Percentiles rank a stretch among this genome's conserved stretches.
Evolutionary conservation across 75 land plant species (phyloP).

Genomic region (Selaginella moellendorffii): DNA sequence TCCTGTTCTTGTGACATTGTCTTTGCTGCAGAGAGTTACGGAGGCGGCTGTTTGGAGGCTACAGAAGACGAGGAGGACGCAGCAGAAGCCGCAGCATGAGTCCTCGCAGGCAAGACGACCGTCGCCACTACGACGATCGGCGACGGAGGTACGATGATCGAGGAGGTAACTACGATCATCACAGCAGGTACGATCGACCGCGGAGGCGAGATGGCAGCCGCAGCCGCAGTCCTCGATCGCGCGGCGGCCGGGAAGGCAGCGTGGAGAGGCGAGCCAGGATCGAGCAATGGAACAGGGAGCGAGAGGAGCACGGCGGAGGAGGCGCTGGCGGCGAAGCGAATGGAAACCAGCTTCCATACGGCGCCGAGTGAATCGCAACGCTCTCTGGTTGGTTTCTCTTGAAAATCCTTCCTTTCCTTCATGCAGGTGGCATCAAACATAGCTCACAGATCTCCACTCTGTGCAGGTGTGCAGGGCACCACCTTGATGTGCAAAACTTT

Average conservation of each 20-base stretch:
- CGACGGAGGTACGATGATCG: conserved; percentile 22
- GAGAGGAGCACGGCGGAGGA: conserved; percentile 21
- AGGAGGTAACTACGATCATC: conserved; percentile 13
- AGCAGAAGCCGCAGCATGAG: conserved; percentile 48
- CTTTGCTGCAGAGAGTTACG: conserved; percentile 34
- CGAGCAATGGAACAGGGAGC: conserved; percentile 83
- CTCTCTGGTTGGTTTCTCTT: background rate
- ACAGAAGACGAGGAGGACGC: conserved; percentile 21
- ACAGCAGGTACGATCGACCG: background rate
- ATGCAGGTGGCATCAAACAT: background rate
- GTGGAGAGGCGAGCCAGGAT: conserved; percentile 65
- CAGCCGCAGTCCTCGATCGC: conserved; percentile 23
- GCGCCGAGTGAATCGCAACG: background rate
- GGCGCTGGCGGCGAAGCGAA: background rate
- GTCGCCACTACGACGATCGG: conserved; percentile 15
- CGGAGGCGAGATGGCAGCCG: conserved; percentile 16
- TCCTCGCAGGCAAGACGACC: conserved; percentile 26
- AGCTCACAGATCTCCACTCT: background rate
- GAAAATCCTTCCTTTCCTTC: background rate
- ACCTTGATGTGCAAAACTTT: too few species aligned
- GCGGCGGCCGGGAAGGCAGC: conserved; percentile 47
- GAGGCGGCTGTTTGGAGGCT: conserved; percentile 48
- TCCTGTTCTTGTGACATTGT: background rate
- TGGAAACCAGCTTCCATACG: background rate
- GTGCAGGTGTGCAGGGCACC: conserved; percentile 2